phyloP scores from a whole-genome alignment of 192 early-diverging fungal species.

The Coemansia sp. region DNA sequence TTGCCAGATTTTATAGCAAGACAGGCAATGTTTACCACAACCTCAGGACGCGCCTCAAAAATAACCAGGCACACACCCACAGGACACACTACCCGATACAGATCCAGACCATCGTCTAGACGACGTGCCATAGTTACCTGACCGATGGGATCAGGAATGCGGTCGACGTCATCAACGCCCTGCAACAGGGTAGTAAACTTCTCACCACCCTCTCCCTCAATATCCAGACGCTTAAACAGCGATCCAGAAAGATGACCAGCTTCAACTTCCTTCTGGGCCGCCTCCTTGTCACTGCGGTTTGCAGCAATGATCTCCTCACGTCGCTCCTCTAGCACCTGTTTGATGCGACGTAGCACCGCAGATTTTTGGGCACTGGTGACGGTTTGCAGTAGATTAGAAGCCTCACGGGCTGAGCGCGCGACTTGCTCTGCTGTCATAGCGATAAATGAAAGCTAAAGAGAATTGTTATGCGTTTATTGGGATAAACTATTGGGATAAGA shows the following conservation, averaged over 20 bases:
- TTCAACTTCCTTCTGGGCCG: slow-evolving; percentile 67
- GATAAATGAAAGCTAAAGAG: no score
- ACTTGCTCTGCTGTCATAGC: slow-evolving; percentile 38
- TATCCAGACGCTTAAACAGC: slow-evolving; percentile 86
- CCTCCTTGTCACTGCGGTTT: slow-evolving; percentile 74
- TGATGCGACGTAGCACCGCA: slow-evolving; percentile 69
- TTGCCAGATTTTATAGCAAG: slow-evolving; percentile 96
- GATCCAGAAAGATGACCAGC: slow-evolving; percentile 71
- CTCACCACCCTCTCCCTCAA: slow-evolving; percentile 66
- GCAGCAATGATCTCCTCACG: slow-evolving; percentile 71
- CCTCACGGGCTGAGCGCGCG: slow-evolving; percentile 62
- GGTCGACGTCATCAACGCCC: slow-evolving; percentile 86
- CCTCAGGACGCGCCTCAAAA: slow-evolving; percentile 98
- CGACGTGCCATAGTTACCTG: slow-evolving; percentile 73
- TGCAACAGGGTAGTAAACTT: slow-evolving; percentile 86
- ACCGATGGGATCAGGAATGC: slow-evolving; percentile 81
- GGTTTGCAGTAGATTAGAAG: slow-evolving; percentile 70
- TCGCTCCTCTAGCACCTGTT: slow-evolving; percentile 62
- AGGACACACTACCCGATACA: slow-evolving; percentile 89
- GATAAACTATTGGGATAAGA: background rate
- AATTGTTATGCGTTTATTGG: no score
- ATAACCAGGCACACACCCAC: slow-evolving; percentile 96
- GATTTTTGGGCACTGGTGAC: slow-evolving; percentile 74
- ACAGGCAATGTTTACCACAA: slow-evolving; percentile 94
- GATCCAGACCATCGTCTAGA: slow-evolving; percentile 79